phyloP scores from a whole-genome alignment of 2,329 filamentous ascomycete species.

The Botryosphaeria dothidea region DNA sequence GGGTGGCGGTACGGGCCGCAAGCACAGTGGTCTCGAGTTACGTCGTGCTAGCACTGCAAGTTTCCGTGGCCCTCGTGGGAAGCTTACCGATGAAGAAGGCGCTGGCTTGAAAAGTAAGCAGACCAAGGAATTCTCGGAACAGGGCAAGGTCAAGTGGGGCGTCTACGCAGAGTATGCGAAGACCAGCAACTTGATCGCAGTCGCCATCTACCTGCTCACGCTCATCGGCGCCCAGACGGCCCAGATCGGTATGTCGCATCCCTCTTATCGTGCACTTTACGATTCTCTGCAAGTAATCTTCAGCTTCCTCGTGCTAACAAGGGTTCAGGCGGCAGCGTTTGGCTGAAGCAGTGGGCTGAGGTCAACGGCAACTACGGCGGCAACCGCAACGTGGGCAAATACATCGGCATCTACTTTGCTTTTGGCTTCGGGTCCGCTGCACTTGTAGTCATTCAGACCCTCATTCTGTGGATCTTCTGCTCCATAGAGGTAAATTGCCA shows the following conservation, averaged over 20 bases:
- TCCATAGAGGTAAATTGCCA: conserved; percentile 79
- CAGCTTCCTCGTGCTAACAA: conserved; percentile 3
- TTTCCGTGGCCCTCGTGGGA: conserved; percentile 82
- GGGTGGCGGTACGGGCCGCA: conserved; percentile 58
- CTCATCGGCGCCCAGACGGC: conserved; percentile 79
- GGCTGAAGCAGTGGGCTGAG: conserved; percentile 94
- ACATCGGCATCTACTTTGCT: conserved; percentile 92
- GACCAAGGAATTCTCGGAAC: conserved; percentile 82
- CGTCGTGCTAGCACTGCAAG: conserved; percentile 89
- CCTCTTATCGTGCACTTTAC: conserved; percentile 5
- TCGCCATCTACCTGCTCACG: conserved; percentile 74
- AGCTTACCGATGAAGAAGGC: conserved; percentile 81
- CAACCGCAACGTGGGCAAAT: conserved; percentile 82
- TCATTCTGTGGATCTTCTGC: conserved; percentile 99
- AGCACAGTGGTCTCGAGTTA: conserved; percentile 66
- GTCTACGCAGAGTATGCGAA: conserved; percentile 95
- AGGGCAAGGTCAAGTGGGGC: conserved; percentile 97
- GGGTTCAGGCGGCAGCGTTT: conserved; percentile 71
- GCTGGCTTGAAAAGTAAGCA: conserved; percentile 76
- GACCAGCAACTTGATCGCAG: conserved; percentile 85
- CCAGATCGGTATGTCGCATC: conserved; percentile 65
- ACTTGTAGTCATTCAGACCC: conserved; percentile 85
- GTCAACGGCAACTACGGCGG: conserved; percentile 65
- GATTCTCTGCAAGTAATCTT: neutral
- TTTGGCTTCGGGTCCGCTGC: conserved; percentile 85